Evolutionary conservation across 1,284 basidiomycete genomes (phyloP), one percentile per base, ranked within the genome.

Genomic region (Tranzscheliella williamsii): DNA sequence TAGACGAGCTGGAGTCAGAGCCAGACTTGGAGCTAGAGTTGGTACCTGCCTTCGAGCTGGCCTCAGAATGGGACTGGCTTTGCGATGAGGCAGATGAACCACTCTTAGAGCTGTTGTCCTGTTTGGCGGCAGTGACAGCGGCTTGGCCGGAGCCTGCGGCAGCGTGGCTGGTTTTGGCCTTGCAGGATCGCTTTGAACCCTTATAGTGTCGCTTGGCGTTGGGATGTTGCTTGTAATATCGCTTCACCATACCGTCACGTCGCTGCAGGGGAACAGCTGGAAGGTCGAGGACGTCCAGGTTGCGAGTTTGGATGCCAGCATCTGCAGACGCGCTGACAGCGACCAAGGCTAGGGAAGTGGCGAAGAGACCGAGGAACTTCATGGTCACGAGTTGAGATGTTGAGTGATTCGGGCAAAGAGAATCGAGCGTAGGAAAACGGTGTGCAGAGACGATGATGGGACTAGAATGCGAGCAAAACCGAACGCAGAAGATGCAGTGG

Each of bases 311-410:
- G 34, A 58, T 16, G 46, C 42, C 38, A 20, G 37, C 29, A 5
- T 53, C 49, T 29, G 53, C 45, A 13, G 53, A 66, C 40, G 46
- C 49, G 42, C 37, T 38, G 29, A 41, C 35, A 22, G 56, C 53
- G 24, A 61, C 63, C 5, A 52, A 26, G 31, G 45, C 52, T 26
- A 66, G 45, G 23, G 56, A 37, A 26, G 53, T 43, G 26, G 63
- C 49, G 44, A 61, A 33, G 18, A 66, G 26, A 21, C 46, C 23
- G 36, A 60, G 52, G 45, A 66, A 57, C 57, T 66, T 66, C 57
- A 66, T 66, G 43, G 43, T 52, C n/a, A n/a, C n/a, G n/a, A n/a
- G n/a, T n/a, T n/a, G n/a, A n/a, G n/a, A n/a, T n/a, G n/a, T n/a
- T n/a, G n/a, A n/a, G n/a, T n/a, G n/a, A n/a, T n/a, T n/a, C n/a